Conservation (phyloP, 1,284 basidiomycete species). For the Boletus chippewaensis region DNA sequence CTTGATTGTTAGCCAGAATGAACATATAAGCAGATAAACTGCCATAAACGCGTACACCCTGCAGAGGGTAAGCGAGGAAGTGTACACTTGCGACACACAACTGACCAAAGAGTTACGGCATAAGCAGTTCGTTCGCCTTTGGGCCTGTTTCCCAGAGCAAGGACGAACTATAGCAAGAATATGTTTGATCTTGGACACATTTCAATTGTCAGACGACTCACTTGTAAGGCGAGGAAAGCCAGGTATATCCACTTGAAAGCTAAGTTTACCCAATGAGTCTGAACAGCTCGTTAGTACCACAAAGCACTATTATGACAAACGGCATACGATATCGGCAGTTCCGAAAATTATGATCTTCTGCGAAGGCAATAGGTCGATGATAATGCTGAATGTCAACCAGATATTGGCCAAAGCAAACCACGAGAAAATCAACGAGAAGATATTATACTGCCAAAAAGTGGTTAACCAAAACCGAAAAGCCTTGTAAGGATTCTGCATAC, state of each 20-base stretch:
- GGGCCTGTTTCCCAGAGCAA: conserved; percentile 93
- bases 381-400: conserved; percentile 95
- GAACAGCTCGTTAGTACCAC: conserved; percentile 13
- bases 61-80: conserved; percentile 16
- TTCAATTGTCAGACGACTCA: conserved; percentile 1
- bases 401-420: conserved; percentile 93
- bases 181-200: background rate
- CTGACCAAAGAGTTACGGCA: conserved; percentile 69
- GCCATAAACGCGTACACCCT: conserved; percentile 79
- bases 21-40: conserved; percentile 78
- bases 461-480: background rate
- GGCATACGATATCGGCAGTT: conserved; percentile 53
- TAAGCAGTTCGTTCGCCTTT: conserved; percentile 90
- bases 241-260: conserved; percentile 86
- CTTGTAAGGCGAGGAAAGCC: conserved; percentile 71
- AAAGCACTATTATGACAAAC: background rate
- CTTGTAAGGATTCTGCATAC: conserved; percentile 37
- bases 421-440: conserved; percentile 77
- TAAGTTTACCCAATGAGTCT: conserved; percentile 91
- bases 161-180: conserved; percentile 59
- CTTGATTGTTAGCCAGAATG: conserved; percentile 74
- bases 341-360: conserved; percentile 67
- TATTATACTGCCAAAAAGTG: conserved; percentile 51
- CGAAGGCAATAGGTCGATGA: conserved; percentile 80
- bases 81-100: conserved; percentile 11